Conservation (phyloP, 495 filamentous ascomycete species). For the Aspergillus carlsbadensis region DNA sequence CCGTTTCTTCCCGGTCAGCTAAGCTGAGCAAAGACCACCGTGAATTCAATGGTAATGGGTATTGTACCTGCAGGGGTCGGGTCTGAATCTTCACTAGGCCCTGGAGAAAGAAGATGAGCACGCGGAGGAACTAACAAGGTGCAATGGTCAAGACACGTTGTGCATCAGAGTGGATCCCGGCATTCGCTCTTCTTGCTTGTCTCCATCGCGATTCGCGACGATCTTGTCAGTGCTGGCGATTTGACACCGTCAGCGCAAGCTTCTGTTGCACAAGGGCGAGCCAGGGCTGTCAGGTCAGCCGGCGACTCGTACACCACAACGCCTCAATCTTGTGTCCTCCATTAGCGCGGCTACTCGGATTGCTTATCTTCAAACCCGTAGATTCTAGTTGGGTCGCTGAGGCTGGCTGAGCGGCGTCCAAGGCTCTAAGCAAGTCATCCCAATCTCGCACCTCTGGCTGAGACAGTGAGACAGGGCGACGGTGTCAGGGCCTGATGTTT, state of each 20-base stretch:
- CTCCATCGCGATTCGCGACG: conserved; percentile 5
- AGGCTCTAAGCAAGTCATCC: neutral
- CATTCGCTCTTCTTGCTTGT: neutral
- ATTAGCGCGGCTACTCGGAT: too few relatives aligned
- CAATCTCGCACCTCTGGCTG: neutral
- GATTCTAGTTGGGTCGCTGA: neutral
- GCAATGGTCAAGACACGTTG: neutral
- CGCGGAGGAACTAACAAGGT: neutral
- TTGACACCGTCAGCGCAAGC: neutral
- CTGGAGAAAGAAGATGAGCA: neutral
- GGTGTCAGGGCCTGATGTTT: neutral
- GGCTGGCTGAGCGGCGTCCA: neutral
- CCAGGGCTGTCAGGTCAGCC: conserved; percentile 31
- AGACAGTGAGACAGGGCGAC: neutral
- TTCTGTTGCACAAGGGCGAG: neutral
- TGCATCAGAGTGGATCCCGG: conserved; percentile 4
- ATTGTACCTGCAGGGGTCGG: neutral
- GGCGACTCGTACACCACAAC: conserved; percentile 27
- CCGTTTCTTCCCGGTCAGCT: conserved; percentile 9
- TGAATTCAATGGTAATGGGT: too few relatives aligned
- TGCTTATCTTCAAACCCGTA: neutral
- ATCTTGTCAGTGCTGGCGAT: neutral
- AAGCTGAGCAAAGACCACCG: neutral
- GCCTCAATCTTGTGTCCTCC: too few relatives aligned
- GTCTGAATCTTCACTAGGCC: too few relatives aligned